A percentile compares a stretch with the other conserved stretches of the same genome.
These are phyloP conservation scores for Bruguiera sexangula DNA, from an alignment of 345 rosid species.

Conservation along the genomic window DNA sequence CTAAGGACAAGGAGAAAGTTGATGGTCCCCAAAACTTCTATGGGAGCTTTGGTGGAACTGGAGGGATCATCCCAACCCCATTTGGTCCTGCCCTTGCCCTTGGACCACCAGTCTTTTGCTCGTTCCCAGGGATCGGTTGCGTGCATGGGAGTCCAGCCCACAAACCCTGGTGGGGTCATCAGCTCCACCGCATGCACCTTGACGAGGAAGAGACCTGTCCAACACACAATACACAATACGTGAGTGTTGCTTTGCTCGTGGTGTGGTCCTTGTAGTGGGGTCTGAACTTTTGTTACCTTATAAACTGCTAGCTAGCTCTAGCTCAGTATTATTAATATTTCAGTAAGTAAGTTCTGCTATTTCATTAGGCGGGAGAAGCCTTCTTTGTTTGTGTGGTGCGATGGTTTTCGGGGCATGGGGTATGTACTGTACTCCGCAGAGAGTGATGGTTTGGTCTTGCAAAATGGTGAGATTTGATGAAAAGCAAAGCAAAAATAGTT, in stretches of 20 bases:
- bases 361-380: not conserved
- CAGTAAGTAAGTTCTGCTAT: not conserved
- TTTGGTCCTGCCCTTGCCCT: slow-evolving; percentile 22
- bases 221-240: too few relatives aligned
- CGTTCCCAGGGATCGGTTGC: slow-evolving; percentile 34
- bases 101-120: slow-evolving; percentile 31
- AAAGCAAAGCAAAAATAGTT: too few relatives aligned
- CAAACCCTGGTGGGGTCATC: slow-evolving; percentile 18
- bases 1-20: slow-evolving; percentile 21
- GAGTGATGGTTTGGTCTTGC: not conserved
- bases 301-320: not conserved
- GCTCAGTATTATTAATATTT: not conserved
- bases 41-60: slow-evolving; percentile 27
- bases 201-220: not conserved
- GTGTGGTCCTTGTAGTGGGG: too few relatives aligned
- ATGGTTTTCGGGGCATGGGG: not conserved
- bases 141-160: slow-evolving; percentile 28
- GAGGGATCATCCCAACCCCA: slow-evolving; percentile 26
- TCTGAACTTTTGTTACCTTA: too few relatives aligned
- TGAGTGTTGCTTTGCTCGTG: too few relatives aligned
- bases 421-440: too few relatives aligned
- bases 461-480: not conserved
- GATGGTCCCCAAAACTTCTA: slow-evolving; percentile 27
- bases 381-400: not conserved
- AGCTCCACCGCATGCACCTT: slow-evolving; percentile 8